A percentile compares a stretch with the other conserved stretches of the same genome.
Conservation (phyloP, 1,139 yeast genomes). For the Saccharomyces hybrid region DNA sequence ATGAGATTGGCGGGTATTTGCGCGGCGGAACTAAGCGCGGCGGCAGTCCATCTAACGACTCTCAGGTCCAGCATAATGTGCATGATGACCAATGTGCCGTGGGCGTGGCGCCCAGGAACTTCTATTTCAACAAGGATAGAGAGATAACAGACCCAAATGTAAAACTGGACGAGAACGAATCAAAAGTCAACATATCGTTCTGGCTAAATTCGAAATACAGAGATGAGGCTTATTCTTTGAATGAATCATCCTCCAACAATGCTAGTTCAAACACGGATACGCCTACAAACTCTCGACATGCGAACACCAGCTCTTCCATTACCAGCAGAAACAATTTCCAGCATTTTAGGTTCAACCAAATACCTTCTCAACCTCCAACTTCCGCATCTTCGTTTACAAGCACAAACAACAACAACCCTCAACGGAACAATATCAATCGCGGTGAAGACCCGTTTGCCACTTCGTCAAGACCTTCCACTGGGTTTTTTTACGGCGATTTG, state of each 20-base stretch:
- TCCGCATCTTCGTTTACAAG: conserved; percentile 11
- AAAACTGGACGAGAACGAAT: conserved; percentile 10
- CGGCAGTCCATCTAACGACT: conserved; percentile 1
- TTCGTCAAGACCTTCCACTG: not conserved
- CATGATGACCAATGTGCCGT: not conserved
- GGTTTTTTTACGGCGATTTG: not conserved
- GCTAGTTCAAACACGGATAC: not conserved
- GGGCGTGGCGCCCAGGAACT: conserved; percentile 21
- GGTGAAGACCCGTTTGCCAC: conserved; percentile 4
- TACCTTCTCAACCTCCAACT: conserved; percentile 11
- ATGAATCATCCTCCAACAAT: conserved; percentile 4
- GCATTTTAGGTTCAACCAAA: conserved; percentile 5
- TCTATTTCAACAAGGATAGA: conserved; percentile 19
- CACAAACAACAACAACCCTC: not conserved
- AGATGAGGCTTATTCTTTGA: conserved; percentile 20
- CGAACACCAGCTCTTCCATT: not conserved
- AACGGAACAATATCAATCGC: not conserved
- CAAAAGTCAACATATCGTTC: conserved; percentile 21
- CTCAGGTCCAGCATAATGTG: not conserved
- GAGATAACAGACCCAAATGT: conserved; percentile 22
- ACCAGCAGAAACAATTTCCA: conserved; percentile 4
- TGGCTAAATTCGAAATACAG: conserved; percentile 19
- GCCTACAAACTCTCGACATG: not conserved
- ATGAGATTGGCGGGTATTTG: not conserved
- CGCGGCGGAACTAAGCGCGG: not conserved